phyloP scores from a whole-genome alignment of 192 early-diverging fungal species.

The Coemansia sp. region DNA sequence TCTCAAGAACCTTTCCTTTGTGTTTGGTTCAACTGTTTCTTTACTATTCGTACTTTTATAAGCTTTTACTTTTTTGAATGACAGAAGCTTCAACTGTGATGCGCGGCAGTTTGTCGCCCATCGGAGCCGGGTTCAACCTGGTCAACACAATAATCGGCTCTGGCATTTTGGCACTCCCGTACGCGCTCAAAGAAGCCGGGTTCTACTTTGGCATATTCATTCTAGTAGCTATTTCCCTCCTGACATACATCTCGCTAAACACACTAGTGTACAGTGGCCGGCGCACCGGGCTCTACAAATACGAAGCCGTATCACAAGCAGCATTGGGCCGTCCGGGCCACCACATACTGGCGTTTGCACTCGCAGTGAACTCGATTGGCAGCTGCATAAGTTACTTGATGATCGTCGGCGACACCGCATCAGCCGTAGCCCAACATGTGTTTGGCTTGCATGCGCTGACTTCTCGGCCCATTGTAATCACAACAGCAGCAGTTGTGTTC shows the following conservation, averaged over 20 bases:
- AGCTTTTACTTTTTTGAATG: neutral
- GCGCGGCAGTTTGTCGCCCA: conserved; percentile 26
- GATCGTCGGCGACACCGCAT: conserved; percentile 45
- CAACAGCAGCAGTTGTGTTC: conserved; percentile 19
- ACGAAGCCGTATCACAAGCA: conserved; percentile 47
- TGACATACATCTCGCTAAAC: conserved; percentile 56
- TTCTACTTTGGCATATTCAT: conserved; percentile 58
- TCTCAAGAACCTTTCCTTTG: too few species aligned
- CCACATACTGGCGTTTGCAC: conserved; percentile 55
- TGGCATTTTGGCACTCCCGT: conserved; percentile 67
- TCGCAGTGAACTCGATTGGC: conserved; percentile 62
- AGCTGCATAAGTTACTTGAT: conserved; percentile 65
- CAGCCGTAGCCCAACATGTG: conserved; percentile 17
- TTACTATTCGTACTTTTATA: neutral
- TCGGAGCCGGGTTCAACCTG: conserved; percentile 59
- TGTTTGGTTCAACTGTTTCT: neutral
- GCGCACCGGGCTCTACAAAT: conserved; percentile 56
- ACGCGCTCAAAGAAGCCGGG: conserved; percentile 62
- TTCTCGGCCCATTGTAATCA: conserved; percentile 25
- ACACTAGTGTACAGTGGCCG: conserved; percentile 59
- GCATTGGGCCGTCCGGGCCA: conserved; percentile 58
- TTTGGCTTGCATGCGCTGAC: conserved; percentile 22
- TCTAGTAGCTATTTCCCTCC: conserved; percentile 49
- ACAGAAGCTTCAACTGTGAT: neutral
- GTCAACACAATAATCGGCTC: conserved; percentile 71